Conservation (phyloP, 192 early-diverging fungal genomes). For the Coemansia sp. region DNA sequence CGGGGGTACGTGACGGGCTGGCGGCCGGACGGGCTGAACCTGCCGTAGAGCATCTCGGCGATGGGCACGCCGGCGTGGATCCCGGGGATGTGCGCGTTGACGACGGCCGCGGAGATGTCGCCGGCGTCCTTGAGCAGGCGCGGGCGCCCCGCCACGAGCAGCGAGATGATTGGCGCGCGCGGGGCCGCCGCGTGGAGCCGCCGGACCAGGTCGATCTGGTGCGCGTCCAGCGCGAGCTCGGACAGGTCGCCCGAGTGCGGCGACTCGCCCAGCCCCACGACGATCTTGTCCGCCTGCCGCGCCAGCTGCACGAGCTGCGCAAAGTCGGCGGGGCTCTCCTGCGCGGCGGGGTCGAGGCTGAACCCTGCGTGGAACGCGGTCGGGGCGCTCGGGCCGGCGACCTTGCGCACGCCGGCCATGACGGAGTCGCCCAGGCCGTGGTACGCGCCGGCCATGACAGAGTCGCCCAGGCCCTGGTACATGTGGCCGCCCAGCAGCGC, state of each 20-base stretch:
- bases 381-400: neutral
- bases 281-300: slow-evolving; percentile 35
- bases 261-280: slow-evolving; percentile 31
- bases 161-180: slow-evolving; percentile 35
- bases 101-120: slow-evolving; percentile 41
- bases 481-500: slow-evolving; percentile 49
- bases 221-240: slow-evolving; percentile 26
- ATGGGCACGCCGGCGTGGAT: slow-evolving; percentile 59
- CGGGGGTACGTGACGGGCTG: slow-evolving; percentile 61
- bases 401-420: slow-evolving; percentile 11
- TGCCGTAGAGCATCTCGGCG: slow-evolving; percentile 58
- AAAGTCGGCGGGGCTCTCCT: neutral
- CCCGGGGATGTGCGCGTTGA: slow-evolving; percentile 58
- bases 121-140: slow-evolving; percentile 50
- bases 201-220: slow-evolving; percentile 33
- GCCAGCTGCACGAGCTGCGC: slow-evolving; percentile 16
- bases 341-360: neutral
- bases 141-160: slow-evolving; percentile 60
- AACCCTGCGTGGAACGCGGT: slow-evolving; percentile 22
- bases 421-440: slow-evolving; percentile 28
- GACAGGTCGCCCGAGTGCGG: slow-evolving; percentile 12
- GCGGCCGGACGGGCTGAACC: slow-evolving; percentile 57
- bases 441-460: slow-evolving; percentile 17
- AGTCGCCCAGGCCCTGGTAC: slow-evolving; percentile 27
- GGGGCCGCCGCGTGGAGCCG: slow-evolving; percentile 12